These are phyloP conservation scores for Elsinoe fawcettii DNA, from an alignment of 2,329 filamentous ascomycete genomes.

Conservation along the genomic window DNA sequence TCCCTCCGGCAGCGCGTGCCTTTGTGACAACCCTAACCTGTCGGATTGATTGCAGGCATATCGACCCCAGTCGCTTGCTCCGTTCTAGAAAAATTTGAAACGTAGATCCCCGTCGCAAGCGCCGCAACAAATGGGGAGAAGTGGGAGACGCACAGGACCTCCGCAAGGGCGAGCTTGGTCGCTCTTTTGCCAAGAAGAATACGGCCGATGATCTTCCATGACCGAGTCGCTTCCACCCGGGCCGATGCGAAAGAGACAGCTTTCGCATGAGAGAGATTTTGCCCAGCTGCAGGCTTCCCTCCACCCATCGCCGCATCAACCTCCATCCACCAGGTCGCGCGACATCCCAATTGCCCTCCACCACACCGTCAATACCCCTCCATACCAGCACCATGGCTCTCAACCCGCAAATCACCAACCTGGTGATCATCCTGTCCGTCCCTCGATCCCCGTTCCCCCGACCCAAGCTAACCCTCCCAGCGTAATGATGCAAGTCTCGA, in stretches of 20 bases:
- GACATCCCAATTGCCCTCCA: background rate
- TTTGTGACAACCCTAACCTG: background rate
- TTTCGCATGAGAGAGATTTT: background rate
- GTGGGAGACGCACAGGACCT: background rate
- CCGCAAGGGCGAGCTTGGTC: background rate
- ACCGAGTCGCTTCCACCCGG: background rate
- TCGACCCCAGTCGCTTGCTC: constrained; percentile 4
- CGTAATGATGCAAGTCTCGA: constrained; percentile 96
- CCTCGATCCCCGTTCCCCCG: background rate
- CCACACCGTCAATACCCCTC: background rate
- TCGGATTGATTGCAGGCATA: constrained; percentile 3
- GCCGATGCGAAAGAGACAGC: background rate
- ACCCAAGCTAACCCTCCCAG: constrained; percentile 13
- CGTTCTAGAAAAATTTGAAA: constrained; percentile 5
- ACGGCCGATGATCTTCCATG: background rate
- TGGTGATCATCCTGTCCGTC: constrained; percentile 71
- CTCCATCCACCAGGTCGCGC: constrained; percentile 5
- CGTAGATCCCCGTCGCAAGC: background rate
- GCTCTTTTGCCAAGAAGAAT: background rate
- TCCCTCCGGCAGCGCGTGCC: background rate
- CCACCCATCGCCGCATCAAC: background rate
- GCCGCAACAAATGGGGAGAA: background rate
- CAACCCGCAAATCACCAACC: constrained; percentile 54
- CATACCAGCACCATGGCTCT: constrained; percentile 16
- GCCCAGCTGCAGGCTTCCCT: background rate